phyloP scores from a whole-genome alignment of 257 asterid species.

The Solanum neorickii region DNA sequence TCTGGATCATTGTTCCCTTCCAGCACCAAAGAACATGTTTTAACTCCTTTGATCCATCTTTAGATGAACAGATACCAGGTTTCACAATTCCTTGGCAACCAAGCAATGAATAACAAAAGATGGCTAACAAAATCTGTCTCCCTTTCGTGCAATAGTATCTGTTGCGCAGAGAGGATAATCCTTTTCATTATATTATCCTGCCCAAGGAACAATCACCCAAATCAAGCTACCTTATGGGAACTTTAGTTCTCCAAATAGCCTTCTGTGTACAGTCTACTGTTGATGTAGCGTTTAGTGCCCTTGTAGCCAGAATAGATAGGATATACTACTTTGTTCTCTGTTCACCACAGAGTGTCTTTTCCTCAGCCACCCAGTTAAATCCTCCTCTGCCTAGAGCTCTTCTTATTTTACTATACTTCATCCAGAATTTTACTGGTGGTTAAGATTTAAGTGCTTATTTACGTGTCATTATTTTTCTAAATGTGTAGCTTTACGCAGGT shows the following conservation, averaged over 20 bases:
- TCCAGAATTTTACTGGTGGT: neutral
- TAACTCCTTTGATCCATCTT: neutral
- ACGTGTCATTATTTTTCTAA: neutral
- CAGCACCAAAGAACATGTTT: neutral
- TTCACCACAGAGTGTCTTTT: neutral
- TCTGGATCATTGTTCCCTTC: neutral
- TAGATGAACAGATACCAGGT: neutral
- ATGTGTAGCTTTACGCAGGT: conserved; percentile 35
- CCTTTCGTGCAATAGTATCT: neutral
- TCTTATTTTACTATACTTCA: neutral
- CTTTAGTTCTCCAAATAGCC: neutral
- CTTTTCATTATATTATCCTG: neutral
- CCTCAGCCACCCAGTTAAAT: neutral
- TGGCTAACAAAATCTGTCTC: neutral
- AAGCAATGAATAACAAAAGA: neutral
- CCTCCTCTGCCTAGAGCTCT: neutral
- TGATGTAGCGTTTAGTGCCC: neutral
- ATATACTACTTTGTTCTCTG: neutral
- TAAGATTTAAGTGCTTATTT: neutral
- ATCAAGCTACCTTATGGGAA: neutral
- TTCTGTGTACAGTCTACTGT: neutral
- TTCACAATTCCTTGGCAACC: neutral
- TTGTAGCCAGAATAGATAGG: neutral
- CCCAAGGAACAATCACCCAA: neutral
- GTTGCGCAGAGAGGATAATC: neutral